Base-by-base conservation (phyloP, 345 rosid genomes). In the Zanthoxylum bungeanum region DNA sequence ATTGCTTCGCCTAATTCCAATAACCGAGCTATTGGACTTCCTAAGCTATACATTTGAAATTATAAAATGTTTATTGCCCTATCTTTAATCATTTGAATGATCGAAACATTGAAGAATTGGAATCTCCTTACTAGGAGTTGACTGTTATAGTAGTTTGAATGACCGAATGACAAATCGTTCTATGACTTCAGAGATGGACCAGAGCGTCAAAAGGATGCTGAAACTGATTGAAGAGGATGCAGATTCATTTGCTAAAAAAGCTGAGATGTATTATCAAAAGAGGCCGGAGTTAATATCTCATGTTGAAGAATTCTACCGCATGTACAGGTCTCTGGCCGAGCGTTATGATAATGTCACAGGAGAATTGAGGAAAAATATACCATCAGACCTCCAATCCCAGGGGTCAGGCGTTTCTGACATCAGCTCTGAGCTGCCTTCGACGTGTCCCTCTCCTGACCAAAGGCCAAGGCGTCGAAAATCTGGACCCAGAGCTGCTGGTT, bases 181-280 rank as follows among this genome's bases (percentile, higher is more conserved):
- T 51, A 9, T 74, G 77, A 34, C 57, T 24, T 34, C 77, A 95
- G 99, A 88, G 76, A 95, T 95, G 97, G 99, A 95, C 80, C 88
- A 84, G 50, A 80, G 82, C 7, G 88, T 91, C 52, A 92, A 86
- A 60, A 84, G 80, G 75, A 91, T 95, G 94, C 52, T 91, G 75
- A 91, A 88, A 68, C 86, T 92, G 63, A 86, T 92, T 22, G 97
- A 92, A 78, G 93, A 89, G 77, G 98, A 95, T 58, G 99, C 82
- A 50, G 99, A 89, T 72, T 89, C 97, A 5, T 89, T 92, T 76
- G 97, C 93, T 0, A 91, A 90, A 80, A 92, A 91, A 82, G 99
- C 92, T 44, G 97, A 88, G 72, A 87, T 89, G 91, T 91, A 91
- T 81, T 88, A 91, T 69, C 83, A 87, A 70, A 95, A 84, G 68